These are phyloP conservation scores for Achlya hypogyna DNA, from an alignment of 352 stramenopile species.

Conservation along the genomic window DNA sequence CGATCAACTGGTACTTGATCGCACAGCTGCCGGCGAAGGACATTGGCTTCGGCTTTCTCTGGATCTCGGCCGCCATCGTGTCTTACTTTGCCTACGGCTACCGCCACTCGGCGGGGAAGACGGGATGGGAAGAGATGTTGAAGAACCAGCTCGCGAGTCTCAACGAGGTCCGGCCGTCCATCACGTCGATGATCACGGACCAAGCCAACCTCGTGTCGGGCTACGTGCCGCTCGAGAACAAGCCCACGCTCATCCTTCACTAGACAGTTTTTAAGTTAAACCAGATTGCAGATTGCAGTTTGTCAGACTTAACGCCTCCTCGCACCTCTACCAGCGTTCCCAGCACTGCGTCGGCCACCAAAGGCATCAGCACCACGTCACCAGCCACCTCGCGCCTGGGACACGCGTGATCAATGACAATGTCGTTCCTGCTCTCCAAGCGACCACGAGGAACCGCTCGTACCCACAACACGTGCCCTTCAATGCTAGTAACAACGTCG, in stretches of 20 bases:
- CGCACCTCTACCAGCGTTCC: no score
- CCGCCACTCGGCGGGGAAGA: constrained; percentile 46
- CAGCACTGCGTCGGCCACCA: no score
- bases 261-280: neutral
- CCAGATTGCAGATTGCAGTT: no score
- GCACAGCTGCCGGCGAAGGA: constrained; percentile 44
- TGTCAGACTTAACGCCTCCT: no score
- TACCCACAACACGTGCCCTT: no score
- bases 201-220: neutral
- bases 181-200: constrained; percentile 30
- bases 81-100: constrained; percentile 79
- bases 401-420: no score
- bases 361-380: no score
- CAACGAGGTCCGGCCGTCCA: constrained; percentile 40
- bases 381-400: no score
- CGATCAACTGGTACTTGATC: constrained; percentile 64
- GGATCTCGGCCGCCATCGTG: constrained; percentile 44
- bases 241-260: neutral
- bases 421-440: no score
- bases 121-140: constrained; percentile 47
- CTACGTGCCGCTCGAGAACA: neutral
- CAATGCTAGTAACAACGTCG: no score
- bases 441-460: no score
- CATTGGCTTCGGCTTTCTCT: constrained; percentile 42
- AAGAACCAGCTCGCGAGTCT: constrained; percentile 27